Conservation (phyloP, 164 flowering plant genomes). For the Annona squamosa region DNA sequence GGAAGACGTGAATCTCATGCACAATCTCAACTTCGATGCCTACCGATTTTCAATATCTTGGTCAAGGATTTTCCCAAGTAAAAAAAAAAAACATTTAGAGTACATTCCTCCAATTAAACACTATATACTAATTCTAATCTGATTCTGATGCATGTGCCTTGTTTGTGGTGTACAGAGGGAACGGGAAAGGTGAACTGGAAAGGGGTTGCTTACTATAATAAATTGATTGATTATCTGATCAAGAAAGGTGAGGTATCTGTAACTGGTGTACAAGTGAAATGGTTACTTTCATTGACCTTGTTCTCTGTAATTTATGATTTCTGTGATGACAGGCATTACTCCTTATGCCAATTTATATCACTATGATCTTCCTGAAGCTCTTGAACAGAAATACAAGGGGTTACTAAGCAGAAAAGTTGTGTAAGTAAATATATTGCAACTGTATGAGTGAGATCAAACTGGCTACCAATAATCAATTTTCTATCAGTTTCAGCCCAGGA, state of each 20-base stretch:
- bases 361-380: constrained; percentile 64
- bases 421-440: constrained; percentile 30
- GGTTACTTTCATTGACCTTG: not conserved
- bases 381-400: constrained; percentile 47
- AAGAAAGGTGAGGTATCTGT: not conserved
- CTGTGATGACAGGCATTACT: constrained; percentile 43
- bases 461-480: no score
- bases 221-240: not conserved
- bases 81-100: no score
- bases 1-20: not conserved
- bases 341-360: constrained; percentile 76
- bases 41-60: not conserved
- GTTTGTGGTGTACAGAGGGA: not conserved
- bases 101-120: not conserved
- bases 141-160: not conserved
- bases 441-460: no score
- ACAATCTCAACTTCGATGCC: no score
- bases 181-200: not conserved
- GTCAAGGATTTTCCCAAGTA: not conserved
- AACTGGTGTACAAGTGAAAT: not conserved
- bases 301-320: not conserved
- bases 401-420: constrained; percentile 40
- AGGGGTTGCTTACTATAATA: not conserved
- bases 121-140: not conserved
- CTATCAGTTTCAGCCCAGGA: no score